Conservation (phyloP, 164 flowering plant species). For the Berberis thunbergii region DNA sequence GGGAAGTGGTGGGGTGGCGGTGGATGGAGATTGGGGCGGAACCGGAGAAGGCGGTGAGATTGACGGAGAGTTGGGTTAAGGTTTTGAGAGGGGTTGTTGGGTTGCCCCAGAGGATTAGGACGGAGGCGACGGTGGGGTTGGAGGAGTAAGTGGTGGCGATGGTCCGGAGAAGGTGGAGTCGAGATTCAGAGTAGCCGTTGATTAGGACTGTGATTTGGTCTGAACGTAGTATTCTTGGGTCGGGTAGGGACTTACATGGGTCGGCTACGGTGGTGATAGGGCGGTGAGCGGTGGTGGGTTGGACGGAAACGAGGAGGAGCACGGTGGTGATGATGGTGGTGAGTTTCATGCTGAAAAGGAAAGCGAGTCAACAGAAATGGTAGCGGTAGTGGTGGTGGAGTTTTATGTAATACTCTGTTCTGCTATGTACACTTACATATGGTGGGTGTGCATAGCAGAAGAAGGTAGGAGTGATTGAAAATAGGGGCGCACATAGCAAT, state of each 20-base stretch:
- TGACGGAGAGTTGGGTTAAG: slow-evolving; percentile 33
- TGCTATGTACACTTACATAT: too few species aligned
- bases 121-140: slow-evolving; percentile 45
- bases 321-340: not conserved
- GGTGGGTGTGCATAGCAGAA: too few species aligned
- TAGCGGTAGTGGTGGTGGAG: too few species aligned
- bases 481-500: too few species aligned
- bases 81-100: slow-evolving; percentile 45
- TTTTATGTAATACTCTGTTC: too few species aligned
- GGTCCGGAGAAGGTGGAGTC: slow-evolving; percentile 64
- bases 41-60: slow-evolving; percentile 33
- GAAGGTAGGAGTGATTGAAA: too few species aligned
- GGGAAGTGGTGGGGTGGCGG: slow-evolving; percentile 43
- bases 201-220: slow-evolving; percentile 78
- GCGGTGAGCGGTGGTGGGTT: not conserved
- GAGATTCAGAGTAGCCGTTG: slow-evolving; percentile 75
- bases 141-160: slow-evolving; percentile 60
- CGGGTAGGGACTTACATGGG: slow-evolving; percentile 24
- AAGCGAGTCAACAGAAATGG: too few species aligned
- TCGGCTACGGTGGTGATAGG: slow-evolving; percentile 8
- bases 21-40: slow-evolving; percentile 38
- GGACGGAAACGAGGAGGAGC: not conserved
- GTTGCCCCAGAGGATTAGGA: slow-evolving; percentile 80
- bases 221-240: slow-evolving; percentile 30
- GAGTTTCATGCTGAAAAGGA: too few species aligned